phyloP scores from a whole-genome alignment of 108 stramenopile species.

The Conticribra guillardii region DNA sequence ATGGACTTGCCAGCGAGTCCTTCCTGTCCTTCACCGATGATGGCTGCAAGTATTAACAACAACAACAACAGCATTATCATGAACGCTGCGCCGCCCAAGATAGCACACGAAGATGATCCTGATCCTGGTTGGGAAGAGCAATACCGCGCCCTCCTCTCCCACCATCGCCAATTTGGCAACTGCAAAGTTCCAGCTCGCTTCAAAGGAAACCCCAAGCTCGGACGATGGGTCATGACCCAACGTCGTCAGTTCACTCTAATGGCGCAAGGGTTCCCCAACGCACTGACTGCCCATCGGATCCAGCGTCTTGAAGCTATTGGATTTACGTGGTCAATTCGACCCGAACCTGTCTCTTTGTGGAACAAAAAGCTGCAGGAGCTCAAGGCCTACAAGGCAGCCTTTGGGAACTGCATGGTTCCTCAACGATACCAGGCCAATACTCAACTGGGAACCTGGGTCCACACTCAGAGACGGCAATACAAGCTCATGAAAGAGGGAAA shows the following conservation, averaged over 20 bases:
- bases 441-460: conserved; percentile 48
- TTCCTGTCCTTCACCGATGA: too few relatives aligned
- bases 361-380: conserved; percentile 35
- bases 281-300: conserved; percentile 61
- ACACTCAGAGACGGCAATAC: conserved; percentile 46
- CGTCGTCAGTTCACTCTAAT: conserved; percentile 51
- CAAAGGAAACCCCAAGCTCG: conserved; percentile 61
- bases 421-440: conserved; percentile 52
- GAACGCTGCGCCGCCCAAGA: too few relatives aligned
- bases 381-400: conserved; percentile 48
- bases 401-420: conserved; percentile 67
- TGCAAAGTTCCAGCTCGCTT: conserved; percentile 64
- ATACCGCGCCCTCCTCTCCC: conserved; percentile 12
- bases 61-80: too few relatives aligned
- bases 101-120: background rate
- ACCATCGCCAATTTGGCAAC: conserved; percentile 36
- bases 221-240: conserved; percentile 74
- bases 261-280: conserved; percentile 29
- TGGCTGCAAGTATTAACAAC: too few relatives aligned
- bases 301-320: conserved; percentile 65
- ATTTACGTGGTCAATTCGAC: conserved; percentile 64
- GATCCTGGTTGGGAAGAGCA: conserved; percentile 37
- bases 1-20: too few relatives aligned
- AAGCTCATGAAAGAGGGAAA: conserved; percentile 48
- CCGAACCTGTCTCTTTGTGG: conserved; percentile 27